These are phyloP conservation scores for Colletotrichum trifolii DNA, from an alignment of 2,329 filamentous ascomycete species.

Conservation along the genomic window DNA sequence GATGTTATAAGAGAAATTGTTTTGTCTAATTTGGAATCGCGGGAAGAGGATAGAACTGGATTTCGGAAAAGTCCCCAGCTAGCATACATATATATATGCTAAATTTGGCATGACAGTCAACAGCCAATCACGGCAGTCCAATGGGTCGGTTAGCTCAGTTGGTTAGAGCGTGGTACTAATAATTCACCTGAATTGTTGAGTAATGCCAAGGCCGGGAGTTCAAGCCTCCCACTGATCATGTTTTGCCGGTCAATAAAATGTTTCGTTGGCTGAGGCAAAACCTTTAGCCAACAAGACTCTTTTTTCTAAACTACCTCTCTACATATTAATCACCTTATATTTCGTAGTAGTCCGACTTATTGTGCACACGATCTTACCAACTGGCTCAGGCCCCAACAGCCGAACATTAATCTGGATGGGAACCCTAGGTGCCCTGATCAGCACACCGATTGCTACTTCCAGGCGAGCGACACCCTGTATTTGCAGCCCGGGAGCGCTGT, in stretches of 20 bases:
- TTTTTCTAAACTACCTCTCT: background rate
- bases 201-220: conserved; percentile 37
- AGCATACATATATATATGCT: background rate
- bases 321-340: accelerated
- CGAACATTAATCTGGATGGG: no score
- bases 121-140: conserved; percentile 10
- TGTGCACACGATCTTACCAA: no score
- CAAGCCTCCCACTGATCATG: conserved; percentile 36
- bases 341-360: no score
- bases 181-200: conserved; percentile 17
- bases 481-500: no score
- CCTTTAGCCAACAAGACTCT: background rate
- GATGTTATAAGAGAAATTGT: no score
- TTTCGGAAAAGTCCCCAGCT: no score
- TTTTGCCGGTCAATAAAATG: background rate
- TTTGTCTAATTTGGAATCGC: no score
- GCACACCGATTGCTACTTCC: no score
- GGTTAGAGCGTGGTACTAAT: conserved; percentile 38
- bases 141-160: conserved; percentile 36
- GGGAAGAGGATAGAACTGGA: no score
- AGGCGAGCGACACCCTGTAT: no score
- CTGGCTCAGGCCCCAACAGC: no score
- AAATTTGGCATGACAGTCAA: accelerated
- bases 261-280: background rate
- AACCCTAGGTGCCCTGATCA: no score